phyloP scores from a whole-genome alignment of 1,139 yeast genomes.

The Martiniozyma asiatica region DNA sequence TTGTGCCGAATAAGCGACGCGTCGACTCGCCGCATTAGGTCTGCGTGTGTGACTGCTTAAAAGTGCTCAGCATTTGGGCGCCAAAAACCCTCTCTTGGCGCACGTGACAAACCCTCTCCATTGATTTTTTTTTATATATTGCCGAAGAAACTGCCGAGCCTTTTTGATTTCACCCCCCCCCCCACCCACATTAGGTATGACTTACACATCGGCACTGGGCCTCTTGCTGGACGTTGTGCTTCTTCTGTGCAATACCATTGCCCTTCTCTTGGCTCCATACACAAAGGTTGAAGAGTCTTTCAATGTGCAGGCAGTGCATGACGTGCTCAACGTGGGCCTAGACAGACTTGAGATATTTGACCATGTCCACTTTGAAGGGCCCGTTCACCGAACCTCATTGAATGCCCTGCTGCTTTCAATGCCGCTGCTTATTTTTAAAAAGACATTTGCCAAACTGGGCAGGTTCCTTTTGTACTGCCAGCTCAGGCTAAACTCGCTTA shows the following conservation, averaged over 20 bases:
- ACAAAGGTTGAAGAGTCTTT: slow-evolving; percentile 95
- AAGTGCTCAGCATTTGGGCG: too few relatives aligned
- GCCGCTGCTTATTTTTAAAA: slow-evolving; percentile 9
- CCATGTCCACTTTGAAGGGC: slow-evolving; percentile 75
- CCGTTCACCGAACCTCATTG: slow-evolving; percentile 74
- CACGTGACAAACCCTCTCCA: too few relatives aligned
- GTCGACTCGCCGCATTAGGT: too few relatives aligned
- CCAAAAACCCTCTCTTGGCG: too few relatives aligned
- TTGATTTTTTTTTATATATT: too few relatives aligned
- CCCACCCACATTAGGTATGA: too few relatives aligned
- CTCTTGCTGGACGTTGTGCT: slow-evolving; percentile 14
- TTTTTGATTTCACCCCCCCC: too few relatives aligned
- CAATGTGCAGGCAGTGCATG: slow-evolving; percentile 83
- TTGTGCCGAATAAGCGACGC: too few relatives aligned
- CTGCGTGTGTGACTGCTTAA: too few relatives aligned
- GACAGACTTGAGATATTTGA: slow-evolving; percentile 43
- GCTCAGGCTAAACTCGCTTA: slow-evolving; percentile 17
- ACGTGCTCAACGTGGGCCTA: slow-evolving; percentile 55
- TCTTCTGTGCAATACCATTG: slow-evolving; percentile 17
- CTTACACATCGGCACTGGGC: too few relatives aligned
- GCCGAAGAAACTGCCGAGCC: too few relatives aligned
- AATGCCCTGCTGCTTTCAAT: slow-evolving; percentile 54
- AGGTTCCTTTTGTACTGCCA: slow-evolving; percentile 36
- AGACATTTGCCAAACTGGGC: slow-evolving; percentile 30
- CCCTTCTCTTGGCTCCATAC: slow-evolving; percentile 44